phyloP scores from a whole-genome alignment of 116 monocot genomes.

The Dioscorea cayenensis region DNA sequence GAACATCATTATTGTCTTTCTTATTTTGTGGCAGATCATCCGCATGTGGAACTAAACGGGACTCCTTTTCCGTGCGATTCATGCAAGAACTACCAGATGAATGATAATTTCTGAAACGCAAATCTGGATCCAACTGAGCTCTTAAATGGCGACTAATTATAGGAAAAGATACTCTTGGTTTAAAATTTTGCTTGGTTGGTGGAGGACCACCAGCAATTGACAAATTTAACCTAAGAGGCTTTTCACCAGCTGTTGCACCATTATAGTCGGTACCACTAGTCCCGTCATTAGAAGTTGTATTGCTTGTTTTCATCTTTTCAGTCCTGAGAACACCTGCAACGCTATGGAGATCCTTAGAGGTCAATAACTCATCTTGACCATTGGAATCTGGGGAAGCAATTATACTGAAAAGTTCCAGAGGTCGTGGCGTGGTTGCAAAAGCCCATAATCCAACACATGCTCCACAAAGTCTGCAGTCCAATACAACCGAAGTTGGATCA shows the following conservation, averaged over 20 bases:
- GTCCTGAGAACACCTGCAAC: constrained; percentile 8
- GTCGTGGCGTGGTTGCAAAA: constrained; percentile 42
- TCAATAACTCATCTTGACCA: constrained; percentile 14
- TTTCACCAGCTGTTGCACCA: constrained; percentile 12
- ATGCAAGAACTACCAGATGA: constrained; percentile 10
- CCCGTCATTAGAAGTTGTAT: constrained; percentile 11
- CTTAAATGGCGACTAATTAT: constrained; percentile 78
- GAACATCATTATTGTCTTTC: constrained; percentile 8
- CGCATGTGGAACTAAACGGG: not conserved
- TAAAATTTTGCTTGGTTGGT: constrained; percentile 65
- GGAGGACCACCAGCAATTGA: constrained; percentile 89
- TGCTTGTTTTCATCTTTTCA: constrained; percentile 6
- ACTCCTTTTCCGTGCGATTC: constrained; percentile 1
- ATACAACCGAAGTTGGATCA: constrained; percentile 65
- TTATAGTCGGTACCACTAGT: not conserved
- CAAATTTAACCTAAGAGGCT: constrained; percentile 35
- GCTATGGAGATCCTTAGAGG: constrained; percentile 4
- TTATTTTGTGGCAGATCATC: constrained; percentile 2
- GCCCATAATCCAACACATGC: constrained; percentile 87
- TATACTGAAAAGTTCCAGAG: constrained; percentile 68
- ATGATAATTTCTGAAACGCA: constrained; percentile 2
- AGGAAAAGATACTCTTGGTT: constrained; percentile 79
- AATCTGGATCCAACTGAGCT: constrained; percentile 28
- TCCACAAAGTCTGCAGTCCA: constrained; percentile 88
- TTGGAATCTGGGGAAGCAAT: constrained; percentile 29